Percentiles rank a stretch among this genome's conserved stretches.
phyloP scores from a whole-genome alignment of 2,329 filamentous ascomycete species.

The Geoglossum cookeanum region DNA sequence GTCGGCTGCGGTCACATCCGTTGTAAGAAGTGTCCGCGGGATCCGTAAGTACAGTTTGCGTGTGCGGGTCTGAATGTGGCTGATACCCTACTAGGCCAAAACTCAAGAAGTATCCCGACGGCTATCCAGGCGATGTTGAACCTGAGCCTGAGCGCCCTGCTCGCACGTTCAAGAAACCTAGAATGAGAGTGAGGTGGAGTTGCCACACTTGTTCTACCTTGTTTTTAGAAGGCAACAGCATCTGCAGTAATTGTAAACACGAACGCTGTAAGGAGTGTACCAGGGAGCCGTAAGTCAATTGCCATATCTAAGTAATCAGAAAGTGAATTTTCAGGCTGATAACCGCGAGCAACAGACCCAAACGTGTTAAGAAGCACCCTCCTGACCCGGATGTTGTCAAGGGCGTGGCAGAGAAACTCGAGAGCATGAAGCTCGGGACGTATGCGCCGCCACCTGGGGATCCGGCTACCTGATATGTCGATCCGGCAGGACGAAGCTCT shows the following conservation, averaged over 20 bases:
- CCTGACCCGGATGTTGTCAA: conserved; percentile 21
- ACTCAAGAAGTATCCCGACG: conserved; percentile 24
- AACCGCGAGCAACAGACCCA: conserved; percentile 16
- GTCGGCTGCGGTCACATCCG: conserved; percentile 49
- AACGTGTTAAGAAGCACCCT: conserved; percentile 19
- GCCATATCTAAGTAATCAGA: neutral
- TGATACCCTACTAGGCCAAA: conserved; percentile 16
- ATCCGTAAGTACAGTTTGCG: conserved; percentile 40
- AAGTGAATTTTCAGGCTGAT: conserved; percentile 1
- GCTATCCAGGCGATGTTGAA: conserved; percentile 25
- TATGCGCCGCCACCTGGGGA: neutral
- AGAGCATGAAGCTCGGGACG: neutral
- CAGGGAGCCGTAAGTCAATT: conserved; percentile 21
- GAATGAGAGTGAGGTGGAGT: conserved; percentile 21
- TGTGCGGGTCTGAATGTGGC: neutral
- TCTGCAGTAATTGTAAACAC: conserved; percentile 22
- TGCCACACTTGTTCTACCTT: conserved; percentile 22
- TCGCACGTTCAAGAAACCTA: conserved; percentile 14
- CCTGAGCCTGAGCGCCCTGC: conserved; percentile 14
- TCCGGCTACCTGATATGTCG: neutral
- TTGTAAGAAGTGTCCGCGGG: conserved; percentile 63
- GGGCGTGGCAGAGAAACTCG: conserved; percentile 19
- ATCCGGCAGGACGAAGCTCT: neutral
- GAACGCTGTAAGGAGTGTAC: conserved; percentile 22
- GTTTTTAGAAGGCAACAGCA: conserved; percentile 17